Evolutionary conservation across 257 asterid species (phyloP), one percentile per base, ranked within the genome.

Genomic region (Nyctanthes arbortristis): DNA sequence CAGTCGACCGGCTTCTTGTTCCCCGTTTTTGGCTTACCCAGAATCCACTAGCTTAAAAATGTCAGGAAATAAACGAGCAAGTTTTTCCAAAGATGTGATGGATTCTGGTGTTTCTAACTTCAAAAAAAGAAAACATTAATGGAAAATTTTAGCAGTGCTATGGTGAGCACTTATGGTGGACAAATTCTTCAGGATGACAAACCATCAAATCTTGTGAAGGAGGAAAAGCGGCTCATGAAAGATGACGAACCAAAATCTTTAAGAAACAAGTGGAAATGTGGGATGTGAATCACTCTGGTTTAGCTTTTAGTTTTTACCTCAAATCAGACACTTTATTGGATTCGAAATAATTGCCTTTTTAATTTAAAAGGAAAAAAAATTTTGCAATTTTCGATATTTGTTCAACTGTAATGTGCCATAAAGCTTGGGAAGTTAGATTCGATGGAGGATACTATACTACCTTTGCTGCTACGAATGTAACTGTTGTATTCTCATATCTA

Each of bases 21-120:
- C 80, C 58, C 96, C 84, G 9, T 93, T 91, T 73, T 78, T 91
- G 86, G 91, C 97, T 73, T 87, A 84, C 72, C 95, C 86, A 57
- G 83, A 80, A 57, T 75, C 89, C 34, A 73, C 61, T 49, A 83
- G 81, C 67, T 14, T 45, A 3, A 83, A 68, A 65, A 83, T 72
- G 68, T 70, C 78, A 5, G 86, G 83, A 72, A 71, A 55, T 54
- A 83, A 82, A 68, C 74, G 76, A 69, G 72, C 67, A 63, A 79
- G 79, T n/a, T 73, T 73, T 49, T 32, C 61, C 65, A 73, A 61
- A 65, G 71, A 57, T 65, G 69, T 49, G 24, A 5, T 27, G 4
- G 75, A 52, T 31, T 78, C 62, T 47, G 73, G 65, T 68, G 59
- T 25, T 66, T 67, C 45, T 63, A 70, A 56, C 67, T 61, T 72